Conservation (phyloP, 2,329 filamentous ascomycete species). For the Dothidotthia symphoricarpi region DNA sequence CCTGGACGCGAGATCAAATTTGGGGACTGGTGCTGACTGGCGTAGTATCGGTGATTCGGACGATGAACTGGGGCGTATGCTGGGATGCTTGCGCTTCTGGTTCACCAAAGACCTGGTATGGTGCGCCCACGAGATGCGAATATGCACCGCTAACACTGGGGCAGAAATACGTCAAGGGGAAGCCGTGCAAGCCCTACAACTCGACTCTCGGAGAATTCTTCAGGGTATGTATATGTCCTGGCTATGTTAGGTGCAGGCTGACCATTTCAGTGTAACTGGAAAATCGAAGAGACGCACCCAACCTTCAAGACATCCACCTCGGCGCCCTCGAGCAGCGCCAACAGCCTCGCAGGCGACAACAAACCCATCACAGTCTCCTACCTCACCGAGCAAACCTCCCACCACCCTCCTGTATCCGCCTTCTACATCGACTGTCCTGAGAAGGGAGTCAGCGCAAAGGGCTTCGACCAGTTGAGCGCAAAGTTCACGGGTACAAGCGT, state of each 20-base stretch:
- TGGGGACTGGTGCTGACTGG: constrained; percentile 38
- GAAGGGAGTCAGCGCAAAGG: constrained; percentile 80
- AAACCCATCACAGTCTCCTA: constrained; percentile 78
- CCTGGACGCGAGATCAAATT: background rate
- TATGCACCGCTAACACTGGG: constrained; percentile 18
- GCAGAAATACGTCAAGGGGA: constrained; percentile 94
- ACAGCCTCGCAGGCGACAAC: constrained; percentile 41
- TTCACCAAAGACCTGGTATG: constrained; percentile 88
- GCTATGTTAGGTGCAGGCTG: constrained; percentile 7
- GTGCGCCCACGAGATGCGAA: constrained; percentile 6
- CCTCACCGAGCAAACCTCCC: constrained; percentile 94
- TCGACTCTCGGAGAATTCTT: constrained; percentile 97
- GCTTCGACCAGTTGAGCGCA: constrained; percentile 93
- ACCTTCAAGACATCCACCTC: constrained; percentile 51
- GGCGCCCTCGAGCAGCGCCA: constrained; percentile 39
- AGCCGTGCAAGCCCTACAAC: constrained; percentile 98
- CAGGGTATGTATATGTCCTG: constrained; percentile 57
- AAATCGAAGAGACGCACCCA: constrained; percentile 76
- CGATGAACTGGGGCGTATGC: constrained; percentile 87
- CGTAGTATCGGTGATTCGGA: constrained; percentile 79
- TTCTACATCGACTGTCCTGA: constrained; percentile 92
- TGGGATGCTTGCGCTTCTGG: constrained; percentile 94
- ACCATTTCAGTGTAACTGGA: constrained; percentile 78
- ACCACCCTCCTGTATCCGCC: constrained; percentile 95
- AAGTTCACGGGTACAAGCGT: constrained; percentile 97